Evolutionary conservation across 768 basidiomycete genomes (phyloP).

Genomic region (Sporobolomyces roseus): DNA sequence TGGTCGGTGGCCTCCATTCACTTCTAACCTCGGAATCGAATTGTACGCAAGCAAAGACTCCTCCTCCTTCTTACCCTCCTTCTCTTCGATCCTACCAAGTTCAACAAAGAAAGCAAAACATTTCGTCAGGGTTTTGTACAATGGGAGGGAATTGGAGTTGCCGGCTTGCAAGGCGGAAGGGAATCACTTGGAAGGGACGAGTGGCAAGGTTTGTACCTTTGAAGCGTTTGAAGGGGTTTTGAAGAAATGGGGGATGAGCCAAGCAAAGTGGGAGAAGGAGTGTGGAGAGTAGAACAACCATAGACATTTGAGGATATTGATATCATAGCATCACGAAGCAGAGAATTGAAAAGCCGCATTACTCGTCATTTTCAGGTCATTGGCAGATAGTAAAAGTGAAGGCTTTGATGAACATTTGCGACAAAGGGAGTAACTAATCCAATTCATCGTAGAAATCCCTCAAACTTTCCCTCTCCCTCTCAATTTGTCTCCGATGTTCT

Average conservation of each 20-base stretch:
- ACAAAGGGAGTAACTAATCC: no score
- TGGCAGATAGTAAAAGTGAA: no score
- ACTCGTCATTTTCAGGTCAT: no score
- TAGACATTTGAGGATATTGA: no score
- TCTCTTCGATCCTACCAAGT: background rate
- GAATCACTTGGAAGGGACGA: constrained; percentile 14
- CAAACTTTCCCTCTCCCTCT: no score
- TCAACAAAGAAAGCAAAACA: background rate
- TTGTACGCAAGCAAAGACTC: background rate
- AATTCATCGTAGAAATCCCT: no score
- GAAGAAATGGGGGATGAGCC: background rate
- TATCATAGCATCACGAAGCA: no score
- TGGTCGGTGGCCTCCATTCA: constrained; percentile 33
- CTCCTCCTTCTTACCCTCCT: background rate
- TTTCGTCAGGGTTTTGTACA: constrained; percentile 36
- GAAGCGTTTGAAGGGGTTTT: constrained; percentile 28
- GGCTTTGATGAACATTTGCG: no score
- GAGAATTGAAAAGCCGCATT: no score
- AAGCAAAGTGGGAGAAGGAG: constrained; percentile 23
- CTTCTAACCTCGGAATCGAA: constrained; percentile 10
- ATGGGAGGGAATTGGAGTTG: constrained; percentile 9
- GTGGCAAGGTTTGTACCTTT: constrained; percentile 26
- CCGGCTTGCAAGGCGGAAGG: constrained; percentile 14
- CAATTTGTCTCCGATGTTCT: no score
- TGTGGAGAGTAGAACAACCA: no score